Conservation (phyloP, 148 eudicot genomes). For the Rhododendron ferrugineum region DNA sequence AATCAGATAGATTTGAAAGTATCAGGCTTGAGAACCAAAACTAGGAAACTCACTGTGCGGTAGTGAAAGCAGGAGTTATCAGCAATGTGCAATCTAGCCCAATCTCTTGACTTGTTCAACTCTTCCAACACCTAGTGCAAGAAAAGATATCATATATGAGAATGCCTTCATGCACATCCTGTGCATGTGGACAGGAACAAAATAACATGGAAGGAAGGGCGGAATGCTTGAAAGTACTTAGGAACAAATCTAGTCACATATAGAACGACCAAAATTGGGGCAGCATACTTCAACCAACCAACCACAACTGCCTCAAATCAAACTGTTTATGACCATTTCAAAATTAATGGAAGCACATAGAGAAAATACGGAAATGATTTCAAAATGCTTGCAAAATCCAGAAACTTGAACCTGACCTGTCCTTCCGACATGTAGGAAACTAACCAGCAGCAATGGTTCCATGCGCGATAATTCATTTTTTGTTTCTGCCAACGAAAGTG, state of each 20-base stretch:
- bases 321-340: neutral
- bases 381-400: neutral
- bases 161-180: neutral
- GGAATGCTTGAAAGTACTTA: neutral
- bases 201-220: neutral
- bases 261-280: neutral
- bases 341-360: neutral
- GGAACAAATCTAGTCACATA: neutral
- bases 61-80: conserved; percentile 89
- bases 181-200: neutral
- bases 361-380: neutral
- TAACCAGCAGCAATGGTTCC: conserved; percentile 85
- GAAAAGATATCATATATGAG: neutral
- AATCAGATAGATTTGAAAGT: neutral
- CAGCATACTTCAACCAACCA: neutral
- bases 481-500: conserved; percentile 48
- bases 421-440: conserved; percentile 59
- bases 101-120: conserved; percentile 48
- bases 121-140: conserved; percentile 47
- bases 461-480: conserved; percentile 94
- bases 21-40: neutral
- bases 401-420: conserved; percentile 44
- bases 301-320: neutral
- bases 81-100: conserved; percentile 79
- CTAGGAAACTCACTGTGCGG: conserved; percentile 50